These are phyloP conservation scores for Chlorencoelia australis DNA, from an alignment of 2,329 filamentous ascomycete species.

Conservation along the genomic window DNA sequence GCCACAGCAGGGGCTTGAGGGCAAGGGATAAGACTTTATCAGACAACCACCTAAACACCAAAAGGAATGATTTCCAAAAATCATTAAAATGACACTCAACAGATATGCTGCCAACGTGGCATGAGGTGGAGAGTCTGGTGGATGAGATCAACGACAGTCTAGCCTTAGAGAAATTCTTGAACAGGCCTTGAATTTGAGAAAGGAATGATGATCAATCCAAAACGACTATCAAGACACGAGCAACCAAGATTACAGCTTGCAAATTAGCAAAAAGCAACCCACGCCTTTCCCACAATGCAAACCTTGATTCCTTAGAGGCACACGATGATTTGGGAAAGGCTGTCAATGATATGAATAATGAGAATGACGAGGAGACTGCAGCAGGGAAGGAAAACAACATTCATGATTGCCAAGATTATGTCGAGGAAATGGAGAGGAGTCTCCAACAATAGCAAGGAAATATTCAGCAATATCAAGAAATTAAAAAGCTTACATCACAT, in stretches of 20 bases:
- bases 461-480: too few species aligned
- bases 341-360: not conserved
- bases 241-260: slow-evolving; percentile 13
- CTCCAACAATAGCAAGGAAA: too few species aligned
- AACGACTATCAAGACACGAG: slow-evolving; percentile 12
- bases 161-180: slow-evolving; percentile 14
- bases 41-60: not conserved
- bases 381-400: slow-evolving; percentile 8
- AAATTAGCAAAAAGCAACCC: slow-evolving; percentile 16
- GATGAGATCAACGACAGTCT: slow-evolving; percentile 13
- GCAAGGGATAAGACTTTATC: not conserved
- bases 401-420: slow-evolving; percentile 13
- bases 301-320: slow-evolving; percentile 29
- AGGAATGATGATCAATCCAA: slow-evolving; percentile 12
- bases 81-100: not conserved
- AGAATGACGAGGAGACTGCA: slow-evolving; percentile 12
- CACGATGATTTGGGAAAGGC: slow-evolving; percentile 17
- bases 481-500: too few species aligned
- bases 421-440: slow-evolving; percentile 18
- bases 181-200: slow-evolving; percentile 7
- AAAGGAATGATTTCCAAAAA: not conserved
- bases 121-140: not conserved
- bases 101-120: too few species aligned
- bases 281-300: slow-evolving; percentile 28
- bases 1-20: slow-evolving; percentile 2